Conservation (phyloP, 257 asterid genomes). For the Solanum lignicaule region DNA sequence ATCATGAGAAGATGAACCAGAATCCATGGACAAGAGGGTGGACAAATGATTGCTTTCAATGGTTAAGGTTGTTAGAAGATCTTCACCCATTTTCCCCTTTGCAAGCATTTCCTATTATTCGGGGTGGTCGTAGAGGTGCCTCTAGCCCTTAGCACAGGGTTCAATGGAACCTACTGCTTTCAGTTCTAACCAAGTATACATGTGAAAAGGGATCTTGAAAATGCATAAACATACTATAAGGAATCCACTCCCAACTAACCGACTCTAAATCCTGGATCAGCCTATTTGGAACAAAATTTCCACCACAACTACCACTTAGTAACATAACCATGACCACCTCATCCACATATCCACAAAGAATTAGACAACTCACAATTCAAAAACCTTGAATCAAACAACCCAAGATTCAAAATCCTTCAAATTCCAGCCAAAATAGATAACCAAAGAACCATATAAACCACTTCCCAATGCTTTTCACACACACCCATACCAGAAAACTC, state of each 20-base stretch:
- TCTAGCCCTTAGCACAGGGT: neutral
- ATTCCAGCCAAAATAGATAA: neutral
- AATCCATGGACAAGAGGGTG: conserved; percentile 39
- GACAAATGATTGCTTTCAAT: conserved; percentile 39
- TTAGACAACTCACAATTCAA: neutral
- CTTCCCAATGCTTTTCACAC: neutral
- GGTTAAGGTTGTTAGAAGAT: conserved; percentile 30
- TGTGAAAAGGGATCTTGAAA: neutral
- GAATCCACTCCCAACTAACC: neutral
- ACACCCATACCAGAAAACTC: neutral
- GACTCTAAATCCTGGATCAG: neutral
- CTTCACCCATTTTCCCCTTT: conserved; percentile 34
- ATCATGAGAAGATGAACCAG: conserved; percentile 29
- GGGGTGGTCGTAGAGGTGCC: neutral
- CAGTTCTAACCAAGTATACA: neutral
- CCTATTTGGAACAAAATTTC: neutral
- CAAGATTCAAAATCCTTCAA: neutral
- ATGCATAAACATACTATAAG: neutral
- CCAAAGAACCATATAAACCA: neutral
- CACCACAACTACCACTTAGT: conserved; percentile 6
- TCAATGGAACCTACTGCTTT: neutral
- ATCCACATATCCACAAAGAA: neutral
- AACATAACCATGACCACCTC: conserved; percentile 7
- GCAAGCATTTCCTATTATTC: conserved; percentile 16
- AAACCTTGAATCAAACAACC: neutral